Percentiles rank a stretch among this genome's conserved stretches.
phyloP scores from a whole-genome alignment of 2,329 filamentous ascomycete genomes.

The Xylaria sp. region DNA sequence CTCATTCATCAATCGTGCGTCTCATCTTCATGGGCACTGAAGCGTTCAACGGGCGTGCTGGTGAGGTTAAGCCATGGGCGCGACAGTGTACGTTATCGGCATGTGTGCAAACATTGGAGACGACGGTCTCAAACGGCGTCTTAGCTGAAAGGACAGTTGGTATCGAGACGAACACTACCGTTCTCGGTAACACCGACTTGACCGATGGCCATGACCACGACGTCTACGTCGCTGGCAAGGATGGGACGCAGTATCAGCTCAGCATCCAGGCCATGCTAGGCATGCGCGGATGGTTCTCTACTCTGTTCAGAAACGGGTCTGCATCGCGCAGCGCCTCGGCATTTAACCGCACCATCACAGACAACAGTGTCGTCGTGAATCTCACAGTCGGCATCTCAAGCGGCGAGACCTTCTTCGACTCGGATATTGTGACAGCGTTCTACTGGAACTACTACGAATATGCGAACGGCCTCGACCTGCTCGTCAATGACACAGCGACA shows the following conservation, averaged over 20 bases:
- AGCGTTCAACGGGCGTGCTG: conserved; percentile 31
- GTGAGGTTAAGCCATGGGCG: conserved; percentile 40
- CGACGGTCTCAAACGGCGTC: conserved; percentile 37
- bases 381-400: conserved; percentile 43
- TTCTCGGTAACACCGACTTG: conserved; percentile 32
- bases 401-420: conserved; percentile 44
- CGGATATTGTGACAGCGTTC: conserved; percentile 47
- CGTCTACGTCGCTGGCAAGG: conserved; percentile 30
- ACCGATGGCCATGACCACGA: conserved; percentile 28
- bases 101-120: conserved; percentile 41
- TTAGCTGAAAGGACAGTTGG: conserved; percentile 35
- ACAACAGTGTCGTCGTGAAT: conserved; percentile 40
- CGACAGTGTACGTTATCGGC: conserved; percentile 39
- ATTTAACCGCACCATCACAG: conserved; percentile 39
- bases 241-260: conserved; percentile 32
- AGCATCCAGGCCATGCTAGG: conserved; percentile 39
- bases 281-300: conserved; percentile 42
- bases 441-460: conserved; percentile 50
- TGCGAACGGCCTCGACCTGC: conserved; percentile 40
- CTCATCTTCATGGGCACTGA: conserved; percentile 45
- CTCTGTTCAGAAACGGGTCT: conserved; percentile 40
- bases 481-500: conserved; percentile 44
- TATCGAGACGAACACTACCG: conserved; percentile 35
- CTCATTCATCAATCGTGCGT: conserved; percentile 42
- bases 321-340: conserved; percentile 35